A percentile compares a stretch with the other conserved stretches of the same genome.
Evolutionary conservation across 331 rosid species (phyloP).

Genomic region (Rosa hybrid): DNA sequence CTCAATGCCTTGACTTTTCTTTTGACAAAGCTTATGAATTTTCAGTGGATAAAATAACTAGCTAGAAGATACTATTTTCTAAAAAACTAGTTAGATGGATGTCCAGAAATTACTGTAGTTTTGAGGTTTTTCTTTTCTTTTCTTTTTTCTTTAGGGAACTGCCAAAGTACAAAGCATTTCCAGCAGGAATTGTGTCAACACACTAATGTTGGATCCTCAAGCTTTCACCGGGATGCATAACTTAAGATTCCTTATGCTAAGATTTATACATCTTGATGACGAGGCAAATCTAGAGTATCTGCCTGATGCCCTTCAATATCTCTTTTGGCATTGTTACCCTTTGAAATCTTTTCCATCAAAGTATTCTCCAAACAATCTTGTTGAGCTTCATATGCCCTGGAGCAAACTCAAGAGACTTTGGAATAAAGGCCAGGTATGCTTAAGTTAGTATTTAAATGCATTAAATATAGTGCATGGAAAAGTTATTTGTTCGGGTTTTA

Average conservation of each 20-base stretch:
- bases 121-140: background rate
- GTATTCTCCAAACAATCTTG: constrained; percentile 27
- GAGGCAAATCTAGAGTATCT: background rate
- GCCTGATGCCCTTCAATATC: constrained; percentile 27
- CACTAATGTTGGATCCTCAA: background rate
- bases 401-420: background rate
- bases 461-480: background rate
- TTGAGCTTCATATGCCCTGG: constrained; percentile 25
- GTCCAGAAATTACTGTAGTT: background rate
- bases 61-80: background rate
- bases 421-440: too few species aligned
- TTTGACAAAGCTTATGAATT: too few species aligned
- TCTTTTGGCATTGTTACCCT: constrained; percentile 38
- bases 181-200: too few species aligned
- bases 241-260: background rate
- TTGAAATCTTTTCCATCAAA: constrained; percentile 37
- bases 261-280: background rate
- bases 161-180: too few species aligned
- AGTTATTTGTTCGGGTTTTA: background rate
- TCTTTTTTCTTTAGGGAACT: too few species aligned
- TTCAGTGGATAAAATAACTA: too few species aligned
- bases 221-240: constrained; percentile 2
- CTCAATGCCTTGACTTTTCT: background rate
- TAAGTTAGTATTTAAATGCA: too few species aligned
- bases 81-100: background rate